Conservation (phyloP, 1,284 basidiomycete genomes). For the Apiotrichum laibachii region DNA sequence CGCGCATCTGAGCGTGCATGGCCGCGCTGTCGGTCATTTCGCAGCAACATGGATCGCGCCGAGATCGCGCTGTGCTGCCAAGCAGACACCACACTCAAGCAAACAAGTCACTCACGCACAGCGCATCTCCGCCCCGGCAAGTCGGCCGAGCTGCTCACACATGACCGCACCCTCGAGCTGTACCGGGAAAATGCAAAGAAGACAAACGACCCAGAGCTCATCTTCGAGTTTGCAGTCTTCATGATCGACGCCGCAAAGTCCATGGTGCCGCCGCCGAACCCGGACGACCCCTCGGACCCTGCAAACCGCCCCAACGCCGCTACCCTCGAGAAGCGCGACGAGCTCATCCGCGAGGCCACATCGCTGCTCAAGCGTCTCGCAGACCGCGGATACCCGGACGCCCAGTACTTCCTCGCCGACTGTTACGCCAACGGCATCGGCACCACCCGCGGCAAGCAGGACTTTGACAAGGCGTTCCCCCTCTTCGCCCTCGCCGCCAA, state of each 20-base stretch:
- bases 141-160: slow-evolving; percentile 84
- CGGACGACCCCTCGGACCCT: slow-evolving; percentile 23
- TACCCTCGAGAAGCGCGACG: slow-evolving; percentile 82
- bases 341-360: slow-evolving; percentile 81
- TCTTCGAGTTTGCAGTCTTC: slow-evolving; percentile 97
- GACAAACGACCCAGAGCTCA: slow-evolving; percentile 94
- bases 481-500: slow-evolving; percentile 95
- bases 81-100: neutral
- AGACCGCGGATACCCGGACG: slow-evolving; percentile 87
- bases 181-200: slow-evolving; percentile 98
- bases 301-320: slow-evolving; percentile 59
- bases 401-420: slow-evolving; percentile 96
- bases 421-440: slow-evolving; percentile 97
- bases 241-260: slow-evolving; percentile 95
- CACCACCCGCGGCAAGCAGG: slow-evolving; percentile 80
- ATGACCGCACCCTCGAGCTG: slow-evolving; percentile 91
- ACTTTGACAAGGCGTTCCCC: slow-evolving; percentile 95
- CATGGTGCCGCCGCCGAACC: slow-evolving; percentile 54
- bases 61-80: neutral
- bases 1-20: too few relatives aligned
- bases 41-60: too few relatives aligned
- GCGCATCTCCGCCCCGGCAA: slow-evolving; percentile 89
- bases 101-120: slow-evolving; percentile 16
- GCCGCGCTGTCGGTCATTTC: too few relatives aligned
- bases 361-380: slow-evolving; percentile 83